Evolutionary conservation across 2,329 filamentous ascomycete genomes (phyloP).

Genomic region (Trematosphaeria pertusa): DNA sequence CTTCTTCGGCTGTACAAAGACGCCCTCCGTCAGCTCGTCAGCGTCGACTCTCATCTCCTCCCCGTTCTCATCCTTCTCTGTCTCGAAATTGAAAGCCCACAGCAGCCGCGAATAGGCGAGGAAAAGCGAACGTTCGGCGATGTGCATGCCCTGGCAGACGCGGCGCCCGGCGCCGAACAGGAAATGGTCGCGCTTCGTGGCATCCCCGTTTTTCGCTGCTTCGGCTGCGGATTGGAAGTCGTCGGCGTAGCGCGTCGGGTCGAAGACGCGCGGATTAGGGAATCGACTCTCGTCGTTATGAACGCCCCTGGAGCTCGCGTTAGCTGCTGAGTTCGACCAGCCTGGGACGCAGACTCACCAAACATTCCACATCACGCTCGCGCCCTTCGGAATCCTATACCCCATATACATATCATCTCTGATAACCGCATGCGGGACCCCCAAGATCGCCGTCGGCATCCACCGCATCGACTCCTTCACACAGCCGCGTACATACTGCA

Average conservation of each 20-base stretch:
- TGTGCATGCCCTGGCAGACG: constrained; percentile 42
- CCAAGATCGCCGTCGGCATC: constrained; percentile 25
- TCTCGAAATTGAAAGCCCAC: constrained; percentile 39
- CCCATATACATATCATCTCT: constrained; percentile 35
- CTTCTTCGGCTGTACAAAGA: constrained; percentile 19
- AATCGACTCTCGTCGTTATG: constrained; percentile 21
- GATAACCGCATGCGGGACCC: constrained; percentile 22
- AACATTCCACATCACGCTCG: constrained; percentile 37
- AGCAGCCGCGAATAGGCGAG: constrained; percentile 34
- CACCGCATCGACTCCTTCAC: constrained; percentile 32
- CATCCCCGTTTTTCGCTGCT: constrained; percentile 18
- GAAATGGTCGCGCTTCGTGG: constrained; percentile 39
- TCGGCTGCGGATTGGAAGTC: constrained; percentile 19
- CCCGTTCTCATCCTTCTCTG: constrained; percentile 5
- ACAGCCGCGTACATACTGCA: constrained; percentile 28
- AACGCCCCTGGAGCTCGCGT: constrained; percentile 14
- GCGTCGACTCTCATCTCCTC: constrained; percentile 11
- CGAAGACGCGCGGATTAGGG: constrained; percentile 22
- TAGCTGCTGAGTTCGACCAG: too few species aligned
- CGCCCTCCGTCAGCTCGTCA: constrained; percentile 13
- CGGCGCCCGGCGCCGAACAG: constrained; percentile 47
- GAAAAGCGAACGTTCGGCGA: constrained; percentile 38
- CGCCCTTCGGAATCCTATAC: constrained; percentile 43
- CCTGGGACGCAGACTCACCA: constrained; percentile 29
- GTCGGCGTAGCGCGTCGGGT: constrained; percentile 26